Percentiles rank a stretch among this genome's conserved stretches.
These are phyloP conservation scores for Luvunga scandens DNA, from an alignment of 345 rosid species.

Conservation along the genomic window DNA sequence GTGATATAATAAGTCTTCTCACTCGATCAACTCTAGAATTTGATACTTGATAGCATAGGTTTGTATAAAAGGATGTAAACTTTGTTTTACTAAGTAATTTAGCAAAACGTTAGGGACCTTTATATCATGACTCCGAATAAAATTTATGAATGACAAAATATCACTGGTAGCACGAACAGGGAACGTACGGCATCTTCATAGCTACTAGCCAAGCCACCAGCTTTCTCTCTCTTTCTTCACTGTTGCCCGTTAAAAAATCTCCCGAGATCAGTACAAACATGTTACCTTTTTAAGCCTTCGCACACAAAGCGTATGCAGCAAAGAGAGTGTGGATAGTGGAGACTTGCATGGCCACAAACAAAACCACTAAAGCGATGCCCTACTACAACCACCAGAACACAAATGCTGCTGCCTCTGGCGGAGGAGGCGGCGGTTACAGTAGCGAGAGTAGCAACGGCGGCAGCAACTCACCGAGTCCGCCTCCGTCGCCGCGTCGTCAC, in stretches of 20 bases:
- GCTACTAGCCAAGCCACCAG: background rate
- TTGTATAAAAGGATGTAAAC: too few species aligned
- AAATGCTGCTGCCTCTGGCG: slow-evolving; percentile 19
- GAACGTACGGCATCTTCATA: background rate
- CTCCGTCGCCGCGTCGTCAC: slow-evolving; percentile 60
- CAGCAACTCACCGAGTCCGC: slow-evolving; percentile 71
- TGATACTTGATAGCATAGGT: too few species aligned
- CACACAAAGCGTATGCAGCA: background rate
- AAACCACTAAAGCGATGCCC: slow-evolving; percentile 42
- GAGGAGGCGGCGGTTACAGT: slow-evolving; percentile 15
- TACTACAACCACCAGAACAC: slow-evolving; percentile 24
- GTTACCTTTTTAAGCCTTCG: background rate
- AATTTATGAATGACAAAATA: too few species aligned
- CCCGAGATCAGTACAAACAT: background rate
- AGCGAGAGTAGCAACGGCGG: slow-evolving; percentile 32
- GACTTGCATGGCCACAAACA: slow-evolving; percentile 35
- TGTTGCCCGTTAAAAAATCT: background rate
- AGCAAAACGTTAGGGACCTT: too few species aligned
- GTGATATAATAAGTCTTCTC: too few species aligned
- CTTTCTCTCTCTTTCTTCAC: background rate
- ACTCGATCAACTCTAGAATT: too few species aligned
- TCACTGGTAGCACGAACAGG: background rate
- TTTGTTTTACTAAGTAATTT: too few species aligned
- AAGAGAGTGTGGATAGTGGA: background rate
- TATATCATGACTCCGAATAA: too few species aligned